phyloP scores from a whole-genome alignment of 2,329 filamentous ascomycete genomes.

The Epichloe uncinata region DNA sequence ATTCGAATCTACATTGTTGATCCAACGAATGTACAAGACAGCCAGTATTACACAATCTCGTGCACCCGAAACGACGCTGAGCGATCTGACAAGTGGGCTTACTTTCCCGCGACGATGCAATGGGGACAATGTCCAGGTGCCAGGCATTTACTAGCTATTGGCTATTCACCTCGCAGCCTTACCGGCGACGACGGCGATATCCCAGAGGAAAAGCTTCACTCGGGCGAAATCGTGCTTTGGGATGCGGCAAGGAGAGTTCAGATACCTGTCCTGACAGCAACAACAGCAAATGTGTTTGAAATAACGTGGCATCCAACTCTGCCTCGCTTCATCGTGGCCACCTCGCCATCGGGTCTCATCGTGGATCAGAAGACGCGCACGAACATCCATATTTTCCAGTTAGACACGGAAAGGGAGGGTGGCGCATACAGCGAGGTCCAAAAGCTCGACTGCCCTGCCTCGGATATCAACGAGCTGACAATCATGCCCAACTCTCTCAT shows the following conservation, averaged over 20 bases:
- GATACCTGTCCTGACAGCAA: constrained; percentile 35
- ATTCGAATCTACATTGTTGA: constrained; percentile 43
- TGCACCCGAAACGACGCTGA: constrained; percentile 25
- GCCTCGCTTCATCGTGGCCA: constrained; percentile 42
- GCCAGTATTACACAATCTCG: constrained; percentile 26
- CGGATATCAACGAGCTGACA: constrained; percentile 50
- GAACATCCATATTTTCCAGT: constrained; percentile 43
- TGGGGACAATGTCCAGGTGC: constrained; percentile 38
- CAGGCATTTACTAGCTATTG: constrained; percentile 42
- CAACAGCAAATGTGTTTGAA: constrained; percentile 49
- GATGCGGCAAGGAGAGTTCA: constrained; percentile 31
- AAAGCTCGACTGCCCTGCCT: constrained; percentile 43
- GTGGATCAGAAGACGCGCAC: constrained; percentile 33
- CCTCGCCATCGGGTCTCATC: constrained; percentile 35
- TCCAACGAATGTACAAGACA: constrained; percentile 20
- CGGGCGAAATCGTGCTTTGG: constrained; percentile 49
- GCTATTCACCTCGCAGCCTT: constrained; percentile 47
- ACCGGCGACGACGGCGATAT: constrained; percentile 42
- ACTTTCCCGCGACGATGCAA: constrained; percentile 49
- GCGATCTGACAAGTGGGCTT: constrained; percentile 40
- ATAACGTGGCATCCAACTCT: constrained; percentile 47
- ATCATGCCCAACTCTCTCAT: constrained; percentile 40
- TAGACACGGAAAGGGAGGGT: constrained; percentile 13
- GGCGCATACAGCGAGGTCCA: constrained; percentile 31
- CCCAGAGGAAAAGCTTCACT: constrained; percentile 41